These are phyloP conservation scores for Tetrahymena malaccensis DNA, from an alignment of 73 alveolate species.

Conservation along the genomic window DNA sequence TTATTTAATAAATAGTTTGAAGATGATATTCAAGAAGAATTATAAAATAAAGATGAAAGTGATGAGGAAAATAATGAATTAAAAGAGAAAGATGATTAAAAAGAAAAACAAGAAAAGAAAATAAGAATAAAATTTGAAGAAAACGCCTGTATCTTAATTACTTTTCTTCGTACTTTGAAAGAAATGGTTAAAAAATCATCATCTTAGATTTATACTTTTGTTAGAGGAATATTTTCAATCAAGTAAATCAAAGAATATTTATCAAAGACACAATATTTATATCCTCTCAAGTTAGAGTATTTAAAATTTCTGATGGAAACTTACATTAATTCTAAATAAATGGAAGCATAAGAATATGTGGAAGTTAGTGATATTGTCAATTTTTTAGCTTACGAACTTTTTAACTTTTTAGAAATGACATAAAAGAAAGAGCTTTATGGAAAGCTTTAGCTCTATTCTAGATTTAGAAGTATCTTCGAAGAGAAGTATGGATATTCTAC, in stretches of 20 bases:
- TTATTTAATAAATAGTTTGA: neutral
- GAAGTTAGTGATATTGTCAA: neutral
- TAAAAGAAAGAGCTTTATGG: neutral
- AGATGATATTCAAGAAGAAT: neutral
- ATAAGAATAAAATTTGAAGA: neutral
- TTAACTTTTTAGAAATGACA: neutral
- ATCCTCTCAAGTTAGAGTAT: neutral
- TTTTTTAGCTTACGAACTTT: neutral
- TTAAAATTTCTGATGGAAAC: neutral
- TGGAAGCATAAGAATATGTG: neutral
- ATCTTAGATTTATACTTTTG: neutral
- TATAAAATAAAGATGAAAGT: neutral
- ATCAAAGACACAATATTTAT: neutral
- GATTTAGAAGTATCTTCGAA: neutral
- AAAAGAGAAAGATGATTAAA: neutral
- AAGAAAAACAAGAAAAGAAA: neutral
- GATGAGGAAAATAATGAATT: neutral
- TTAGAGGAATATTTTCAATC: neutral
- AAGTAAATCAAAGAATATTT: neutral
- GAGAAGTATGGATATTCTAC: neutral
- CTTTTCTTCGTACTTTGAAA: neutral
- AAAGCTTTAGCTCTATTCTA: neutral
- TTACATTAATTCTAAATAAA: neutral
- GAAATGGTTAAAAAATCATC: neutral
- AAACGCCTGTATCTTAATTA: neutral